phyloP scores from a whole-genome alignment of 139 green algal genomes.

The Eudorina sp. region DNA sequence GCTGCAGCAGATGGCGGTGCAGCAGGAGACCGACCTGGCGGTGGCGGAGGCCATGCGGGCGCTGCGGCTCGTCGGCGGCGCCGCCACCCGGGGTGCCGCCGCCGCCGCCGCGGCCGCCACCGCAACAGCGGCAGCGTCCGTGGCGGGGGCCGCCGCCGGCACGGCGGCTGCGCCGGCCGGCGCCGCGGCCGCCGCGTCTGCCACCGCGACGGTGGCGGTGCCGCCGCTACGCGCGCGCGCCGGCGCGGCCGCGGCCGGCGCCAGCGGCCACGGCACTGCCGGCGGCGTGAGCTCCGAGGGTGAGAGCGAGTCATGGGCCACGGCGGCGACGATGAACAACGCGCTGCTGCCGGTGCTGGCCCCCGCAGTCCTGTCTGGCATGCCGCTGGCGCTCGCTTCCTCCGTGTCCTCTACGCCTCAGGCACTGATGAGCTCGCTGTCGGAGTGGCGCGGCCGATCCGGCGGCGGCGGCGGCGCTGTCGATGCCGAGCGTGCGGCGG shows the following conservation, averaged over 20 bases:
- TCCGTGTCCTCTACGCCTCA: too few species aligned
- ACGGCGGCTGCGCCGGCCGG: neutral
- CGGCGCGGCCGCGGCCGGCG: neutral
- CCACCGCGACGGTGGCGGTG: neutral
- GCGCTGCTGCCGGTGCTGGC: neutral
- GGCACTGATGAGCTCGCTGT: neutral
- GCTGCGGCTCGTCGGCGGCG: conserved; percentile 45
- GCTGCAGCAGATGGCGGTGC: conserved; percentile 58
- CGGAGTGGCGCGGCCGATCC: neutral
- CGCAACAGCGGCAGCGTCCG: neutral
- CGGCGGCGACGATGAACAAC: neutral
- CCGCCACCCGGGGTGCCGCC: neutral
- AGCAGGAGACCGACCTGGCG: conserved; percentile 64
- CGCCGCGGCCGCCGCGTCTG: neutral
- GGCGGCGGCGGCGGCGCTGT: neutral
- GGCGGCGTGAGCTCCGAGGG: conserved; percentile 18
- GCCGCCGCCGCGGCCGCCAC: neutral
- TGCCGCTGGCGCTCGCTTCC: too few species aligned
- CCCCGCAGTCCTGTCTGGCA: neutral
- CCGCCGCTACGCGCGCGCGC: neutral
- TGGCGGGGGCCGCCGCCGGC: neutral
- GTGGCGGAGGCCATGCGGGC: conserved; percentile 63
- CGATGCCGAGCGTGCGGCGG: neutral
- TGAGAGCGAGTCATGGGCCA: conserved; percentile 37
- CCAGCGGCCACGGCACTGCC: neutral